Percentiles rank a stretch among this genome's conserved stretches.
Conservation (phyloP, 192 early-diverging fungal species). For the Rhizoclosmatium globosum region DNA sequence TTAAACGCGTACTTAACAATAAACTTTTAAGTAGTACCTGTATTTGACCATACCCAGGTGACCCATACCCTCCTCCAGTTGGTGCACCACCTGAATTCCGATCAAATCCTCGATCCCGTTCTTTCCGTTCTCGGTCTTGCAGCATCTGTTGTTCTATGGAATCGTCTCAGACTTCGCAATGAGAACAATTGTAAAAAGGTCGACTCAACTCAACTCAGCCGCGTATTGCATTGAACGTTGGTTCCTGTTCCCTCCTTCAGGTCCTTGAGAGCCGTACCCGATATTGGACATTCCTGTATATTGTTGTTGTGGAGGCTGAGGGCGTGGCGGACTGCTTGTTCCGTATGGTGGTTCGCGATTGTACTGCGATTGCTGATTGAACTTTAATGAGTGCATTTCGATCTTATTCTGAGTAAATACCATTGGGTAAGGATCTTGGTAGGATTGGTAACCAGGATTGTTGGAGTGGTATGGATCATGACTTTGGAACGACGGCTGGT, state of each 20-base stretch:
- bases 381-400: no score
- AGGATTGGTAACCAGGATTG: not conserved
- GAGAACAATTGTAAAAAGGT: not conserved
- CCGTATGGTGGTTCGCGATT: no score
- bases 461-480: not conserved
- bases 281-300: no score
- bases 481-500: not conserved
- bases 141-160: conserved; percentile 36
- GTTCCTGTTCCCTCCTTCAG: not conserved
- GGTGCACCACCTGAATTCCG: not conserved
- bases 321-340: no score
- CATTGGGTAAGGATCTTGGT: not conserved
- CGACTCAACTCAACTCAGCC: not conserved
- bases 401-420: no score
- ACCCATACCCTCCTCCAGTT: not conserved
- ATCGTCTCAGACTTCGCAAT: not conserved
- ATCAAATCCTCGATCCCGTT: conserved; percentile 34
- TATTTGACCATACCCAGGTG: not conserved
- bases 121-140: conserved; percentile 29
- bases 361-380: no score
- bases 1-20: not conserved
- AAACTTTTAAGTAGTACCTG: not conserved
- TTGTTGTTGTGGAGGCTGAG: no score
- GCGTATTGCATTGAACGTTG: not conserved
- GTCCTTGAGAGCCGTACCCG: no score